A percentile compares a stretch with the other conserved stretches of the same genome.
Conservation (phyloP, 305 asterid genomes). For the Striga hermonthica region DNA sequence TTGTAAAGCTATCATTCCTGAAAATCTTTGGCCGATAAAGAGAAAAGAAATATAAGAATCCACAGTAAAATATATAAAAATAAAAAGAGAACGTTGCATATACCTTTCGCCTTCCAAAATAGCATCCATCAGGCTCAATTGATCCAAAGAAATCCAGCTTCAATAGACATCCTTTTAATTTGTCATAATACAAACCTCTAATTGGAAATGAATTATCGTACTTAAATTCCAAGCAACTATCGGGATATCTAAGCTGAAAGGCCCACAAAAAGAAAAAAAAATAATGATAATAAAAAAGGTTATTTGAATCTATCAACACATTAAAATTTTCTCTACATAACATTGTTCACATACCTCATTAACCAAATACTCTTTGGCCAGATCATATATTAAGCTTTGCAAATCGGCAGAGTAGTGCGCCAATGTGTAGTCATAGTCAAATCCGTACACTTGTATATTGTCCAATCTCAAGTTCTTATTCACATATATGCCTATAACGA, state of each 20-base stretch:
- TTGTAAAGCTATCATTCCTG: not conserved
- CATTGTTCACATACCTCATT: slow-evolving; percentile 65
- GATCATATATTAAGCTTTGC: slow-evolving; percentile 81
- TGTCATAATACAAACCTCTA: slow-evolving; percentile 92
- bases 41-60: not conserved
- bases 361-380: slow-evolving; percentile 86
- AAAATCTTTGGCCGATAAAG: not conserved
- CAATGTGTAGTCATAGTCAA: slow-evolving; percentile 95
- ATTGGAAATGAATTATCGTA: slow-evolving; percentile 87
- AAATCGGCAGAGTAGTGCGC: slow-evolving; percentile 88
- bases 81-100: slow-evolving; percentile 18
- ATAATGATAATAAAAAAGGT: slow-evolving; percentile 1
- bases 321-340: slow-evolving; percentile 14
- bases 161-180: slow-evolving; percentile 82
- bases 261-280: slow-evolving; percentile 25
- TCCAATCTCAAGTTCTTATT: slow-evolving; percentile 92
- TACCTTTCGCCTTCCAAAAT: slow-evolving; percentile 93
- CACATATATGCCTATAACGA: slow-evolving; percentile 68
- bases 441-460: slow-evolving; percentile 80
- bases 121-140: slow-evolving; percentile 95
- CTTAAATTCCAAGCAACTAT: slow-evolving; percentile 69
- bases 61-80: not conserved
- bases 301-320: slow-evolving; percentile 8
- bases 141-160: slow-evolving; percentile 97
- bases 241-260: slow-evolving; percentile 87